Evolutionary conservation across 192 early-diverging fungal genomes (phyloP).

Genomic region (Borealophlyctis nickersoniae): DNA sequence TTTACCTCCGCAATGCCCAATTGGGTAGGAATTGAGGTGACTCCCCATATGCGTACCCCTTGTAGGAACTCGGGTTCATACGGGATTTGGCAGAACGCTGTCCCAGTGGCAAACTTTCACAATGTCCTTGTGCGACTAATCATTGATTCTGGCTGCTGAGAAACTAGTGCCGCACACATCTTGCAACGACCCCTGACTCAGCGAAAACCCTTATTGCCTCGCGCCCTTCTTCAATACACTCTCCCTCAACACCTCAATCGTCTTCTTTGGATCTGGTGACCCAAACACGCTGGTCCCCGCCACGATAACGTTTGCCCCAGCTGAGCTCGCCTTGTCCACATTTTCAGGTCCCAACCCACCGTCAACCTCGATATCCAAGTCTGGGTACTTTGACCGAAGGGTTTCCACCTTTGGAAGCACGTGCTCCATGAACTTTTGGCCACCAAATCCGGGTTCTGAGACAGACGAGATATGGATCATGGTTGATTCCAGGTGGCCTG

Average conservation of each 20-base stretch:
- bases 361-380: conserved; percentile 93
- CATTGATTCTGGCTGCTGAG: too few species aligned
- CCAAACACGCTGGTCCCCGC: conserved; percentile 90
- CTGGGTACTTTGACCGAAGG: conserved; percentile 75
- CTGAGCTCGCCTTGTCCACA: conserved; percentile 80
- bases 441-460: conserved; percentile 91
- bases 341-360: conserved; percentile 82
- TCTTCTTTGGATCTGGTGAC: conserved; percentile 63
- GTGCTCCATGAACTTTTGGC: conserved; percentile 87
- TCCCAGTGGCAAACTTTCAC: too few species aligned
- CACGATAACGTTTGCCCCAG: conserved; percentile 98
- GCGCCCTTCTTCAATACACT: conserved; percentile 12
- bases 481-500: too few species aligned
- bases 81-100: too few species aligned
- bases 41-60: too few species aligned
- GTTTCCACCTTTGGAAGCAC: conserved; percentile 80
- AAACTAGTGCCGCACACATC: too few species aligned
- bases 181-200: too few species aligned
- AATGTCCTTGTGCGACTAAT: too few species aligned
- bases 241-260: conserved; percentile 62
- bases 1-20: too few species aligned
- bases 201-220: conserved; percentile 5
- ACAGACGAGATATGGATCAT: not conserved
- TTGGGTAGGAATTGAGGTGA: too few species aligned
- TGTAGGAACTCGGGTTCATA: too few species aligned